Base-by-base conservation (phyloP, 1,284 basidiomycete species). In the Amylostereum areolatum region DNA sequence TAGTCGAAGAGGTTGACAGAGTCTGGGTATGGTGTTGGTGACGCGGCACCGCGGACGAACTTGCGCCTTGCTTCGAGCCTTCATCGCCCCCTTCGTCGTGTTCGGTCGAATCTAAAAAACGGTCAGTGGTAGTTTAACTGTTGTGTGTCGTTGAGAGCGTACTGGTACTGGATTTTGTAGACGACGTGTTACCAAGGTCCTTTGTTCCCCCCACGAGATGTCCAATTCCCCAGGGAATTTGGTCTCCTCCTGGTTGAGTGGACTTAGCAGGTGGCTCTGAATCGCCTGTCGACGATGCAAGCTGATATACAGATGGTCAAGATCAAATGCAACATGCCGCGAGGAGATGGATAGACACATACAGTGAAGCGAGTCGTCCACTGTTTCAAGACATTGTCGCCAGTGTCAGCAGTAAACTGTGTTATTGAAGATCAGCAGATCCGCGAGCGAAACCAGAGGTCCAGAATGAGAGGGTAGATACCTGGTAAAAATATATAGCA, bases 311-410 rank as follows among this genome's bases (percentile, higher is more conserved):
- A n/a, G 2, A 35, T n/a, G 28, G 32, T 25, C 18, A 46, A 10
- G 25, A 10, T 36, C n/a, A 28, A 30, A 12, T 8, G 31, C 5
- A 10, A 25, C 3, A n/a, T n/a, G 32, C 18, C 3, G 10, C 35
- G 29, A 33, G 24, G 35, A 36, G n/a, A 18, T 18, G 7, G 48
- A 58, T 45, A 46, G 18, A 36, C 33, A 31, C 41, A 27, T 8
- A 70, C 70, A 30, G 67, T 66, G 51, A 73, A 73, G 2, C 69
- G 64, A 7, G 67, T 64, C 1, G 70, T 73, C 69, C 70, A 73
- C 31, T 55, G 56, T 31, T 60, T 52, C 28, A 18, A 18, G 18
- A 18, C 18, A 18, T 56, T 40, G 9, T 31, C 43, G 32, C 66
- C 60, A n/a, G 59, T 58, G 35, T 62, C 60, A 33, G 68, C 65